Conservation (phyloP, 148 eudicot genomes). For the Pouteria glomerata region DNA sequence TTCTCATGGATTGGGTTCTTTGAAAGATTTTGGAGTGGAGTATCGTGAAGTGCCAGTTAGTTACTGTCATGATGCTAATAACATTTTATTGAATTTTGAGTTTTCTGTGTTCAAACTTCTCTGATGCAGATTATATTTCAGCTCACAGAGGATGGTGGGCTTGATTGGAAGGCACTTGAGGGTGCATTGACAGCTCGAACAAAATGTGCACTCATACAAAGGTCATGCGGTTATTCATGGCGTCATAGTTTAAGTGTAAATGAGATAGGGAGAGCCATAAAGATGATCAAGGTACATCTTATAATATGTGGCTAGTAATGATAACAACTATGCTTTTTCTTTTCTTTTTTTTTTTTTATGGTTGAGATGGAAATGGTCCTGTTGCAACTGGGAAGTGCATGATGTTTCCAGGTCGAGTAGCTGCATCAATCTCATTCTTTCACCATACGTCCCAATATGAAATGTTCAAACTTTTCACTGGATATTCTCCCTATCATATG, state of each 20-base stretch:
- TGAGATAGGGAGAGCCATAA: slow-evolving; percentile 79
- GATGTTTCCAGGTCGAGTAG: not conserved
- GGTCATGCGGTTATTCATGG: slow-evolving; percentile 99
- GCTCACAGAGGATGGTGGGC: slow-evolving; percentile 86
- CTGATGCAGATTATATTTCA: slow-evolving; percentile 20
- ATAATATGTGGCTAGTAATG: not conserved
- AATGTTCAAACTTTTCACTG: too few species aligned
- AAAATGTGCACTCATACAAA: slow-evolving; percentile 92
- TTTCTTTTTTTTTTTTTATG: too few species aligned
- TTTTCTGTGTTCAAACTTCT: not conserved
- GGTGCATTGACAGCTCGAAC: slow-evolving; percentile 65
- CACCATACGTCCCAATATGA: too few species aligned
- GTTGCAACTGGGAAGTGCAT: not conserved
- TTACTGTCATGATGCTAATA: slow-evolving; percentile 6
- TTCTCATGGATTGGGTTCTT: slow-evolving; percentile 69
- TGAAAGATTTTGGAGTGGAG: slow-evolving; percentile 77
- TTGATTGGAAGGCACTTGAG: slow-evolving; percentile 70
- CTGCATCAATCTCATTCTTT: not conserved
- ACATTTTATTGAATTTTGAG: not conserved
- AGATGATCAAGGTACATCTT: slow-evolving; percentile 65
- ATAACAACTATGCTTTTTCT: not conserved
- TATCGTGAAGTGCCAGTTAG: slow-evolving; percentile 82
- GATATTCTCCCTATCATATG: not conserved
- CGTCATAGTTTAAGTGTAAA: slow-evolving; percentile 81
- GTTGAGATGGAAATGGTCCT: not conserved